A percentile compares a stretch with the other conserved stretches of the same genome.
phyloP scores from a whole-genome alignment of 306 rosid genomes.

The Quercus bicolor region DNA sequence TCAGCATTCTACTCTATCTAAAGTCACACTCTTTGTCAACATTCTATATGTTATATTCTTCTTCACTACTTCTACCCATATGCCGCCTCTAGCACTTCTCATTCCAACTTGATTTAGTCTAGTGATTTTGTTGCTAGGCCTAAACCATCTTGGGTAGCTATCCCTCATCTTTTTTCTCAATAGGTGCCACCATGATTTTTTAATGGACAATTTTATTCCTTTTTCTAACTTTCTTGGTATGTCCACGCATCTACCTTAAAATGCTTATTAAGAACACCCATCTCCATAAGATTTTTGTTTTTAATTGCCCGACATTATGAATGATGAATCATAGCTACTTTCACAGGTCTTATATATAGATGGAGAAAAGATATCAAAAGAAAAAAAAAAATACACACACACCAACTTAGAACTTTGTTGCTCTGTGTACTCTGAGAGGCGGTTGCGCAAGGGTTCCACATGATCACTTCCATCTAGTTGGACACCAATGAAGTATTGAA shows the following conservation, averaged over 20 bases:
- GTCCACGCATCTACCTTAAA: background rate
- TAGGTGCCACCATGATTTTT: background rate
- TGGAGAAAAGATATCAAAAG: background rate
- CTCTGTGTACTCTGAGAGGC: conserved; percentile 63
- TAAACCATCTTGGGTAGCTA: background rate
- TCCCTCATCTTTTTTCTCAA: background rate
- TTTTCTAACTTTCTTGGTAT: background rate
- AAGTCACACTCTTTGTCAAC: background rate
- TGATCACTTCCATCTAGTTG: conserved; percentile 93
- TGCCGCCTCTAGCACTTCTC: background rate
- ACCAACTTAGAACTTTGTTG: conserved; percentile 68
- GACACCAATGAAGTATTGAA: conserved; percentile 95
- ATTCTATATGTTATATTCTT: background rate
- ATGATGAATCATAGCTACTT: background rate
- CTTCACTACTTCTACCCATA: background rate
- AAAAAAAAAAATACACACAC: conserved; percentile 6
- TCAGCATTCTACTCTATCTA: background rate
- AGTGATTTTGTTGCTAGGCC: background rate
- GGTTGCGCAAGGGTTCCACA: conserved; percentile 61
- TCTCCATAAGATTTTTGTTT: background rate
- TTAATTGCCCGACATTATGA: background rate
- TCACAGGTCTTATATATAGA: background rate
- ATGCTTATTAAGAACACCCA: background rate
- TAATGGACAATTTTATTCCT: background rate
- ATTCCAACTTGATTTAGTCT: background rate